These are phyloP conservation scores for Lolium rigidum DNA, from an alignment of 176 grass and related monocot species.

Conservation along the genomic window DNA sequence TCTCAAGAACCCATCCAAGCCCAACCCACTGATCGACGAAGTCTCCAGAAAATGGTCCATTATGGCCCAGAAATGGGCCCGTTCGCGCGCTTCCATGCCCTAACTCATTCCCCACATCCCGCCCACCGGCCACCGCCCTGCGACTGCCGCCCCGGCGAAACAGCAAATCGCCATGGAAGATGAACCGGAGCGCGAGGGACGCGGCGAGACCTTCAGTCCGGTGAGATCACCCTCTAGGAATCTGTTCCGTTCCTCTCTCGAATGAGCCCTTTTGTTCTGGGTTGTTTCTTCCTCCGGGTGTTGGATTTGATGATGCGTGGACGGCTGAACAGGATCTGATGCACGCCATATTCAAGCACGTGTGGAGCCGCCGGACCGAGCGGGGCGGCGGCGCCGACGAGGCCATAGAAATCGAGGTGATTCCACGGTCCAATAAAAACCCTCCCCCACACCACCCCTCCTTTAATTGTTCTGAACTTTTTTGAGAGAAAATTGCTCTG, in stretches of 20 bases:
- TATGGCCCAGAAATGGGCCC: background rate
- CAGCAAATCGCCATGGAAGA: constrained; percentile 33
- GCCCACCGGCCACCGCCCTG: background rate
- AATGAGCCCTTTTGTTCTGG: background rate
- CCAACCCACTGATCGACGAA: no score
- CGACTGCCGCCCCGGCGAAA: background rate
- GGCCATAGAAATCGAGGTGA: constrained; percentile 55
- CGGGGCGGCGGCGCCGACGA: constrained; percentile 36
- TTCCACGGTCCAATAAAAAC: background rate
- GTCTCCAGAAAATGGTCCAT: background rate
- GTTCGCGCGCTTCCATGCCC: constrained; percentile 11
- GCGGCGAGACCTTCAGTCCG: constrained; percentile 53
- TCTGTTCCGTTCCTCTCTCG: no score
- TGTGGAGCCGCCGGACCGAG: constrained; percentile 62
- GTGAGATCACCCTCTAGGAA: constrained; percentile 16
- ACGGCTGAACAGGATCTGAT: constrained; percentile 62
- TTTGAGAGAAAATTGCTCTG: no score
- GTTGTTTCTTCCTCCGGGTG: background rate
- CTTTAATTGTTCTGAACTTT: no score
- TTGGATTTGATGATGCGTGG: background rate
- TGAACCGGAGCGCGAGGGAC: background rate
- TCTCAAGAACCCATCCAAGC: no score
- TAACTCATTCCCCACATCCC: background rate
- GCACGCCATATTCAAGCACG: constrained; percentile 83
- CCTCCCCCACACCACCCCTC: no score